Evolutionary conservation across 2,329 filamentous ascomycete species (phyloP), one percentile per base, ranked within the genome.

Genomic region (Blastomyces parvus): DNA sequence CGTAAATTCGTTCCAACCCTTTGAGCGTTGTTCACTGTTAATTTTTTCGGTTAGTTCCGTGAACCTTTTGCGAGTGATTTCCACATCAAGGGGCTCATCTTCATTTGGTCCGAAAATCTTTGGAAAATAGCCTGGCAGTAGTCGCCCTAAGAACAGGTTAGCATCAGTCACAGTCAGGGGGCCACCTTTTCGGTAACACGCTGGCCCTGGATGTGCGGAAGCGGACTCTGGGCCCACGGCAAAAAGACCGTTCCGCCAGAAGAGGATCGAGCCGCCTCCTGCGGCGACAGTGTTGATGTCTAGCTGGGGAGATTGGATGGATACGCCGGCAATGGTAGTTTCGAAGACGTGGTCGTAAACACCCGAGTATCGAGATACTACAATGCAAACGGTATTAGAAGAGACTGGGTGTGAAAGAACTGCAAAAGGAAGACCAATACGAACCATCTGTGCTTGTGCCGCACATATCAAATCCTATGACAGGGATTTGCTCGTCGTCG

Each of bases 401-500:
- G 22, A 56, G 5, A 46, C n/a, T 19, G 14, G 33, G 19, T 38
- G 36, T n/a, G 17, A 3, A 40, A 22, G 14, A 30, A 22, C 14
- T 40, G 19, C 22, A 4, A 30, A 56, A 40, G 14, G 27, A 60
- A 27, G 25, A 14, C 53, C n/a, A 19, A 40, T 19, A 53, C 42
- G 8, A 17, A 63, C 62, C 74, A 74, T 97, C 92, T 0, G 92
- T 97, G 63, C 88, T 92, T 0, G 92, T 97, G 13, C 92, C 92
- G 46, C 91, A 91, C 92, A 97, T 97, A 69, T 97, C 92, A 70
- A 97, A 97, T 0, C 92, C 92, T 70, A 97, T 96, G 3, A 97
- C 89, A 0, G 91, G 91, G 0, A 85, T 90, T 71, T 86, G 89
- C 3, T 90, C 94, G 60, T 88, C 81, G 0, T 88, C 83, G 67